Base-by-base conservation (phyloP, 1,284 basidiomycete genomes). In the Ceratorhiza oryzae-sativae region DNA sequence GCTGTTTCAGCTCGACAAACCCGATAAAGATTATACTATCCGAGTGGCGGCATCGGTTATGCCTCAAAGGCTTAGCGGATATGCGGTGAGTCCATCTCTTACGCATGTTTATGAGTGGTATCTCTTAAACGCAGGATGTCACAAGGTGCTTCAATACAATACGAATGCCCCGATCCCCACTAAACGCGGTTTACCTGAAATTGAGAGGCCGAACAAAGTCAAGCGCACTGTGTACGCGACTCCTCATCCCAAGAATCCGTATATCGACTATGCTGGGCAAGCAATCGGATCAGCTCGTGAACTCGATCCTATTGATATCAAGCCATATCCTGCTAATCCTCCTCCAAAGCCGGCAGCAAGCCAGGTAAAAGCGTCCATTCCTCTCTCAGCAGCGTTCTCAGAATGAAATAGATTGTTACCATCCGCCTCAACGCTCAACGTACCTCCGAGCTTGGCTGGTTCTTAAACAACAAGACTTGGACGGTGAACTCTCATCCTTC, bases 1-100 rank as follows among this genome's bases (percentile, higher is more conserved):
- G 30, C 6, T 41, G 34, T n/a, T 23, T 4, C 25, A 67, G 48
- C 62, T 73, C n/a, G 72, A 73, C 45, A 53, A 71, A 59, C 53
- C 39, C 3, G 41, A 36, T 18, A 55, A 30, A 2, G 70, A 73
- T 34, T 73, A 71, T 39, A 60, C 72, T 10, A 46, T 73, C 18
- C 72, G 72, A 13, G 70, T 71, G 32, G 56, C 72, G 4, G 72
- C 70, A 6, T 46, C 55, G 1, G 60, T 65, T 12, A 23, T 62
- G 1, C 72, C 72, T 34, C 72, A 73, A 27, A 51, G 60, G 27
- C 71, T 73, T 18, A 63, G 68, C 13, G 72, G 72, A 30, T 73
- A 48, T 32, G 72, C 58, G 6, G 70, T 71, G 20, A 49, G 71
- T 32, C 34, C 39, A 30, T 49, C 9, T 1, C 5, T 4, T 10